Percentiles rank a stretch among this genome's conserved stretches.
Evolutionary conservation across 805 yeast genomes (phyloP).

Genomic region (Nakazawaea pomicola): DNA sequence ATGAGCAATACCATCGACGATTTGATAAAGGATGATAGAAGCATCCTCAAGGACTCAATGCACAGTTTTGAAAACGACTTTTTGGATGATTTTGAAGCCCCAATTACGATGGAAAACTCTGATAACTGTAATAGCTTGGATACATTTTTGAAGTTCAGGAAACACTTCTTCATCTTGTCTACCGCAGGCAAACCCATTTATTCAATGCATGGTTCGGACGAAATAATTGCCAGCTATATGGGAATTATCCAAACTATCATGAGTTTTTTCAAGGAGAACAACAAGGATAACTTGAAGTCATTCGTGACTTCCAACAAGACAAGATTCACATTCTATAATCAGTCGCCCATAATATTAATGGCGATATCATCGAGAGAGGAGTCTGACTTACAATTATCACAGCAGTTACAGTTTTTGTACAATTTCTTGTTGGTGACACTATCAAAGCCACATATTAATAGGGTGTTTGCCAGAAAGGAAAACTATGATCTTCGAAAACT

Average conservation of each 20-base stretch:
- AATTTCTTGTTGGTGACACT: conserved; percentile 77
- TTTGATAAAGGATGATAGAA: conserved; percentile 10
- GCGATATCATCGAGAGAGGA: conserved; percentile 61
- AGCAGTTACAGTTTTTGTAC: conserved; percentile 69
- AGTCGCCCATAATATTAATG: conserved; percentile 67
- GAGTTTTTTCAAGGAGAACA: conserved; percentile 53
- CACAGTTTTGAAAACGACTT: neutral
- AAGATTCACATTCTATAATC: conserved; percentile 53
- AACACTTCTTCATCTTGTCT: conserved; percentile 76
- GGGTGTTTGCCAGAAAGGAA: conserved; percentile 63
- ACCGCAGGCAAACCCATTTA: conserved; percentile 88
- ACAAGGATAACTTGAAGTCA: conserved; percentile 36
- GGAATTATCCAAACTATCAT: conserved; percentile 80
- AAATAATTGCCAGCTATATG: conserved; percentile 60
- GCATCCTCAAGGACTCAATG: conserved; percentile 4
- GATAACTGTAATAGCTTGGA: conserved; percentile 24
- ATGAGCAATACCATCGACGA: conserved; percentile 10
- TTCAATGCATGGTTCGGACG: conserved; percentile 70
- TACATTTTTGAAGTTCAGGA: conserved; percentile 33
- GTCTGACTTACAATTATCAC: conserved; percentile 41
- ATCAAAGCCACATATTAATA: conserved; percentile 71
- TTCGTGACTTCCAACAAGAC: conserved; percentile 45
- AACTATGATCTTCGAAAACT: conserved; percentile 79
- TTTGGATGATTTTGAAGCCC: conserved; percentile 12
- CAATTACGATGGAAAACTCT: conserved; percentile 18